A percentile compares a stretch with the other conserved stretches of the same genome.
Evolutionary conservation across 257 asterid species (phyloP).

Genomic region (Cruciata laevipes): DNA sequence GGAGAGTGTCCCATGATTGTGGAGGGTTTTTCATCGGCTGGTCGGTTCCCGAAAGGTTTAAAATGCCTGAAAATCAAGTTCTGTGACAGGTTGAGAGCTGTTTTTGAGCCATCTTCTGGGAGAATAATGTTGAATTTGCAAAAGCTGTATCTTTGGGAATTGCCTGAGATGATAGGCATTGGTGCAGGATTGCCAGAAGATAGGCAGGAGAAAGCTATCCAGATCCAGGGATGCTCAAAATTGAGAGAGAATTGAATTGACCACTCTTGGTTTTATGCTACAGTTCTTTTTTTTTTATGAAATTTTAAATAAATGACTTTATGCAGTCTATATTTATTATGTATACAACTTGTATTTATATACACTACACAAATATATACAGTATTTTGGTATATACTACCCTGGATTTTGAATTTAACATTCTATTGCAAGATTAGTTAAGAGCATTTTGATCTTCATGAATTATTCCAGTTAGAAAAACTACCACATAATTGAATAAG

Average conservation of each 20-base stretch:
- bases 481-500: too few species aligned
- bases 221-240: constrained; percentile 10
- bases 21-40: constrained; percentile 9
- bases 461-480: too few species aligned
- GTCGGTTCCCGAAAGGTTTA: neutral
- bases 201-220: neutral
- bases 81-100: constrained; percentile 22
- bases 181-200: neutral
- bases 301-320: neutral
- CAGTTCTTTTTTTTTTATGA: neutral
- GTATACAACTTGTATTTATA: too few species aligned
- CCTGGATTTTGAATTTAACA: too few species aligned
- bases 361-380: too few species aligned
- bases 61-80: constrained; percentile 4
- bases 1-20: constrained; percentile 34
- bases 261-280: neutral
- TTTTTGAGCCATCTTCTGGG: neutral
- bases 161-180: constrained; percentile 10
- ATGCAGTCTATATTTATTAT: too few species aligned
- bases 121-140: neutral
- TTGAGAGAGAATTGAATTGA: neutral
- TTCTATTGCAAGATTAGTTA: too few species aligned
- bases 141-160: constrained; percentile 7
- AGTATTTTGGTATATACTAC: too few species aligned
- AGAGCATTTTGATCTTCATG: too few species aligned